Percentiles rank a stretch among this genome's conserved stretches.
Conservation (phyloP, 306 rosid species). For the Lotus japonicus region DNA sequence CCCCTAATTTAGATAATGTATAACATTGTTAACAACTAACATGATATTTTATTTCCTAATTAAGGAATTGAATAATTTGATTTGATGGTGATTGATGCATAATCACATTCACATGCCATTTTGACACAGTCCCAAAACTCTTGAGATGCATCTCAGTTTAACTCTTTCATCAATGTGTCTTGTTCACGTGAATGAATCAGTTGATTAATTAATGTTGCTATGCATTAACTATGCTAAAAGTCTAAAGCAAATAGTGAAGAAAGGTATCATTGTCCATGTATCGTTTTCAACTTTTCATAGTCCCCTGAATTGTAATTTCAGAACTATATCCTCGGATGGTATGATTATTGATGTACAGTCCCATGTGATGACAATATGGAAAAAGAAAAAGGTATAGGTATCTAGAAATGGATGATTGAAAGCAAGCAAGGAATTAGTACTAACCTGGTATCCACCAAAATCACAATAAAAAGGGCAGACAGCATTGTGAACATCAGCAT, state of each 20-base stretch:
- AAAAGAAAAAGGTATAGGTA: too few species aligned
- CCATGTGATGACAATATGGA: too few species aligned
- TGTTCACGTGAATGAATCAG: not conserved
- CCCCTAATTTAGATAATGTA: not conserved
- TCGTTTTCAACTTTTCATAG: conserved; percentile 4
- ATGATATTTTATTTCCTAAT: too few species aligned
- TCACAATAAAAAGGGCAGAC: conserved; percentile 85
- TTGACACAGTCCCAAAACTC: not conserved
- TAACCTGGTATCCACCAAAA: conserved; percentile 83
- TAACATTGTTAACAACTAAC: too few species aligned
- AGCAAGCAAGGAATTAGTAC: not conserved
- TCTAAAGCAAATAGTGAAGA: too few species aligned
- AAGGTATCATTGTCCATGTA: too few species aligned
- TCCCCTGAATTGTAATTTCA: not conserved
- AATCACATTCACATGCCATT: conserved; percentile 6
- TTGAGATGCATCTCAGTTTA: not conserved
- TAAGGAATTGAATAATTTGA: not conserved
- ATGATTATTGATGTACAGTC: not conserved
- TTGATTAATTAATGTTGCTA: too few species aligned
- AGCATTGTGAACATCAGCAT: conserved; percentile 47
- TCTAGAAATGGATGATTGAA: not conserved
- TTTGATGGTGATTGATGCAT: not conserved
- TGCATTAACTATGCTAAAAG: too few species aligned
- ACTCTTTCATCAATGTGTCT: not conserved
- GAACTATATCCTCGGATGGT: not conserved